Conservation (phyloP, 2,329 filamentous ascomycete genomes). For the Ceratocystis harringtonii region DNA sequence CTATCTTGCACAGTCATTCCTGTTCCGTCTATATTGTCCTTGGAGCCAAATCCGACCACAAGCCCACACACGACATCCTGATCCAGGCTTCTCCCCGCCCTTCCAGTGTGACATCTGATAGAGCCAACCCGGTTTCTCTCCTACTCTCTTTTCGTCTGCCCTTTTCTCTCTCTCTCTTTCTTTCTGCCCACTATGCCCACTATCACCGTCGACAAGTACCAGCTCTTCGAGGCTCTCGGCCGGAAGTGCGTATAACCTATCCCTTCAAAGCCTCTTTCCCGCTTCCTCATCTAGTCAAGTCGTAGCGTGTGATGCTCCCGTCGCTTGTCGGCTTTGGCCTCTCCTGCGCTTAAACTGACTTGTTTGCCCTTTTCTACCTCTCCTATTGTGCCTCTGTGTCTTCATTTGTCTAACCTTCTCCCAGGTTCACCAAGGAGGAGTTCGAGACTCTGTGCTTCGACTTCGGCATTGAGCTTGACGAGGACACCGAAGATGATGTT, state of each 20-base stretch:
- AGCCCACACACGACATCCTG: neutral
- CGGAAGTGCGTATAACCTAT: slow-evolving; percentile 46
- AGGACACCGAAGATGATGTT: slow-evolving; percentile 63
- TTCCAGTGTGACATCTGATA: neutral
- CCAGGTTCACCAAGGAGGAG: slow-evolving; percentile 74
- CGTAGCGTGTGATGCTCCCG: neutral
- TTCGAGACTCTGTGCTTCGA: slow-evolving; percentile 98
- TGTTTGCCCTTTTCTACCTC: neutral
- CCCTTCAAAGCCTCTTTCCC: neutral
- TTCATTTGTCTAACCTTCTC: slow-evolving; percentile 17
- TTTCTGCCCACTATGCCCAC: slow-evolving; percentile 59
- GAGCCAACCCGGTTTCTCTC: neutral
- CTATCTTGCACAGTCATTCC: neutral
- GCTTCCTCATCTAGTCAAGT: neutral
- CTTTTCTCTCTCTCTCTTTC: neutral
- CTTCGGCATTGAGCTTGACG: slow-evolving; percentile 94
- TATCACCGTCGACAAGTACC: slow-evolving; percentile 90
- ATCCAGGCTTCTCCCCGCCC: neutral
- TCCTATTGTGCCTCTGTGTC: slow-evolving; percentile 7
- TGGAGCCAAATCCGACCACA: neutral
- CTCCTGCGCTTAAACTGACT: neutral
- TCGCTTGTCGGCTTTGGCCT: neutral
- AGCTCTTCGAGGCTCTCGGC: slow-evolving; percentile 83
- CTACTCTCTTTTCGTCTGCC: neutral
- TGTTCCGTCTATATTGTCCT: neutral